Percentiles rank a stretch among this genome's conserved stretches.
Evolutionary conservation across 2,329 filamentous ascomycete genomes (phyloP).

Genomic region (Aspergillus brasiliensis): DNA sequence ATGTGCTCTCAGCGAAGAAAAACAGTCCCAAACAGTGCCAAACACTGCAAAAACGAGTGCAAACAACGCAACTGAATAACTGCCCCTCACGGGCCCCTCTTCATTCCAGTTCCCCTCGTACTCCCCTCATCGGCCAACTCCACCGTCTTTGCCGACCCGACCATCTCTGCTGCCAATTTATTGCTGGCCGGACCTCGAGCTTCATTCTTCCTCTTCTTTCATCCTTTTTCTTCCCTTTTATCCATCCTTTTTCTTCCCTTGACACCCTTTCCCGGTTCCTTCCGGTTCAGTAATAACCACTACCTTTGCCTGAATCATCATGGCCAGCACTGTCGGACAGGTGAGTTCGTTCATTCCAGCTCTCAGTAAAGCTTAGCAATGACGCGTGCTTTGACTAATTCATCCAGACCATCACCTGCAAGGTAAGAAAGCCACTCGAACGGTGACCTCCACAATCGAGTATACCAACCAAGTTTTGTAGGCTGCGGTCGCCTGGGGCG

Average conservation of each 20-base stretch:
- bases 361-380: not conserved
- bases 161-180: constrained; percentile 15
- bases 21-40: not conserved
- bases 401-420: constrained; percentile 84
- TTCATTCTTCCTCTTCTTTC: constrained; percentile 6
- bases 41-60: no score
- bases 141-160: constrained; percentile 15
- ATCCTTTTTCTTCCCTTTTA: constrained; percentile 6
- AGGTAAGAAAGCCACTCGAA: constrained; percentile 49
- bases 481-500: constrained; percentile 97
- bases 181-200: constrained; percentile 6
- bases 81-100: not conserved
- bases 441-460: not conserved
- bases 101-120: constrained; percentile 15
- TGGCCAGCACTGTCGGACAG: constrained; percentile 61
- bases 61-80: no score
- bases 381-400: constrained; percentile 15
- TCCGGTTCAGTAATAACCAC: not conserved
- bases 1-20: not conserved
- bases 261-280: constrained; percentile 3
- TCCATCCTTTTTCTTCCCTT: constrained; percentile 3
- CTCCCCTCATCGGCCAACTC: constrained; percentile 19
- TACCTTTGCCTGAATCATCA: constrained; percentile 31
- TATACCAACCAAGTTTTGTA: constrained; percentile 31
- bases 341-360: constrained; percentile 33